phyloP scores from a whole-genome alignment of 169 alveolate genomes.

The Eimeria falciformis region DNA sequence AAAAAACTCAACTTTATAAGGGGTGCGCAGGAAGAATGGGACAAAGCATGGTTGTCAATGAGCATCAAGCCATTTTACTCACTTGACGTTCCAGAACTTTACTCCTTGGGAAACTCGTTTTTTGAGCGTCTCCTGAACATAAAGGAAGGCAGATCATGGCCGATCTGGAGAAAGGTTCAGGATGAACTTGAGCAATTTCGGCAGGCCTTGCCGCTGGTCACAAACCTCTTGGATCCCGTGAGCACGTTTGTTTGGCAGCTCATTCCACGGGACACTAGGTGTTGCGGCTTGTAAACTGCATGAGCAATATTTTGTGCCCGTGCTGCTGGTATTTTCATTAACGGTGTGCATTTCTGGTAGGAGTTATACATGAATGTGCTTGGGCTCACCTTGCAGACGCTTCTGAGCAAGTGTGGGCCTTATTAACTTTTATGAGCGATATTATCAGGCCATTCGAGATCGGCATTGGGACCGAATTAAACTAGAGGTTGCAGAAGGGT shows the following conservation, averaged over 20 bases:
- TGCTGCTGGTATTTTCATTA: too few species aligned
- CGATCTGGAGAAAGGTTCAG: constrained; percentile 80
- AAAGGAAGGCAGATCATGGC: constrained; percentile 74
- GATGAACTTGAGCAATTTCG: constrained; percentile 80
- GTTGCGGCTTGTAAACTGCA: too few species aligned
- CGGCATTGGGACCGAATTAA: constrained; percentile 82
- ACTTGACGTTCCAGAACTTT: constrained; percentile 65
- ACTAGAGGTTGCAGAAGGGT: constrained; percentile 79
- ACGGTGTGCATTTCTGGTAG: too few species aligned
- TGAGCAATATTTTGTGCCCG: too few species aligned
- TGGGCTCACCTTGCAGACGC: too few species aligned
- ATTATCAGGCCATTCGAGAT: constrained; percentile 78
- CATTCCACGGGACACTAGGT: not conserved
- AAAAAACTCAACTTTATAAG: too few species aligned
- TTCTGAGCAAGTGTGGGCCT: too few species aligned
- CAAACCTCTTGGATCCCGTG: constrained; percentile 77
- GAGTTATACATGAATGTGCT: too few species aligned
- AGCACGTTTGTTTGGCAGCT: not conserved
- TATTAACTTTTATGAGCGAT: too few species aligned
- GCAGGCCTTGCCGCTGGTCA: constrained; percentile 81
- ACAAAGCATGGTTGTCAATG: constrained; percentile 70
- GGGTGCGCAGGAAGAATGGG: constrained; percentile 78
- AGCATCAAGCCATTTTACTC: constrained; percentile 58
- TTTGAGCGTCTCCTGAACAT: constrained; percentile 54
- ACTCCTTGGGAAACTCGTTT: constrained; percentile 51